These are phyloP conservation scores for Nyctanthes arbortristis DNA, from an alignment of 257 asterid species.

Conservation along the genomic window DNA sequence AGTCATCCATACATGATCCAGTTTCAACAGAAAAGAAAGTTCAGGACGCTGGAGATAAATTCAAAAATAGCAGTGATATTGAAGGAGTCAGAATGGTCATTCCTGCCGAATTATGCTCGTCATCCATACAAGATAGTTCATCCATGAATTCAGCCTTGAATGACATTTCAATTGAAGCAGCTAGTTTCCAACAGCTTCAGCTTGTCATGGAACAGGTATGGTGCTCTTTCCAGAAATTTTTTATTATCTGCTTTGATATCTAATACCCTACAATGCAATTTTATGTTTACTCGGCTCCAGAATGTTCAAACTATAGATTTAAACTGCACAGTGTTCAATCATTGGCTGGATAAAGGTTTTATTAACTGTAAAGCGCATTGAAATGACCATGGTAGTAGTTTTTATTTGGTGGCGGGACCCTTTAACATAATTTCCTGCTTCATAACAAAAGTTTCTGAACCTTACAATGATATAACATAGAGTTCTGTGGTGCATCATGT, in stretches of 20 bases:
- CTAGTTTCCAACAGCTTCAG: slow-evolving; percentile 79
- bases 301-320: background rate
- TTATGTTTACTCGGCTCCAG: background rate
- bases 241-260: background rate
- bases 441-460: background rate
- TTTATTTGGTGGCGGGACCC: background rate
- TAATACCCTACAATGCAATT: background rate
- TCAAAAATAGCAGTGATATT: slow-evolving; percentile 37
- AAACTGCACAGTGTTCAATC: background rate
- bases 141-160: slow-evolving; percentile 44
- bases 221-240: slow-evolving; percentile 4
- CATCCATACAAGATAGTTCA: slow-evolving; percentile 50
- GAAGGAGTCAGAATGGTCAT: slow-evolving; percentile 28
- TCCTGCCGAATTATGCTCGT: slow-evolving; percentile 55
- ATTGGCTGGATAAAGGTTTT: background rate
- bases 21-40: slow-evolving; percentile 31
- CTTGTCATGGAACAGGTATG: slow-evolving; percentile 76
- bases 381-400: background rate
- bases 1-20: slow-evolving; percentile 36
- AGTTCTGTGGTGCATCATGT: background rate
- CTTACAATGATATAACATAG: background rate
- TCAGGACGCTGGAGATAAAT: slow-evolving; percentile 33
- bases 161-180: slow-evolving; percentile 62
- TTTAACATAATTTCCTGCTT: background rate
- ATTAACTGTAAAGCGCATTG: background rate